Conservation (phyloP, 768 basidiomycete genomes). For the Termitomyces bulborhizus region DNA sequence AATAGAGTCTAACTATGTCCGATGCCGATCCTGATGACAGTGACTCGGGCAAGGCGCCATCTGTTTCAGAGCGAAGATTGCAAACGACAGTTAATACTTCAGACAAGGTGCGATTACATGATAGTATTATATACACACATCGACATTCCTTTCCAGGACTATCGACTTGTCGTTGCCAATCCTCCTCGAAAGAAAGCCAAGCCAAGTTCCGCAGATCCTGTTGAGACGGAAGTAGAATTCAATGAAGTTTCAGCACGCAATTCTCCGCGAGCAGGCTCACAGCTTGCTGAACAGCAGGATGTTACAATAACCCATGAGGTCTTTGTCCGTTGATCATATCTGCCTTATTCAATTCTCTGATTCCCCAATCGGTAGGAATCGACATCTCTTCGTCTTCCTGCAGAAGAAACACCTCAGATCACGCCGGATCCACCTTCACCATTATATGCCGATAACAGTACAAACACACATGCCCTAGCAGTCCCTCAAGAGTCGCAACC, state of each 20-base stretch:
- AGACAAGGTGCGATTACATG: conserved; percentile 3
- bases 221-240: not conserved
- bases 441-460: not conserved
- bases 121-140: not conserved
- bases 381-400: not conserved
- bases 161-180: not conserved
- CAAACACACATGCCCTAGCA: not conserved
- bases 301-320: not conserved
- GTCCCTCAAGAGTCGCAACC: not conserved
- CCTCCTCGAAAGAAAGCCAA: conserved; percentile 2
- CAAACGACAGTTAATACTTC: not conserved
- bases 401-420: too few relatives aligned
- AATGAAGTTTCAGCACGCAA: not conserved
- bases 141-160: not conserved
- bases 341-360: not conserved
- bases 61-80: conserved; percentile 2
- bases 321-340: too few relatives aligned
- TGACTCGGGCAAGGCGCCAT: conserved; percentile 4
- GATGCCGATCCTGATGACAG: not conserved
- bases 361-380: not conserved
- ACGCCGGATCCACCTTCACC: too few relatives aligned
- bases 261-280: not conserved
- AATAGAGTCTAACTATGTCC: not conserved
- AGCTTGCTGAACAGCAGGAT: not conserved
- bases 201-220: too few relatives aligned